A percentile compares a stretch with the other conserved stretches of the same genome.
These are phyloP conservation scores for Citrus inodora DNA, from an alignment of 345 rosid genomes.

Conservation along the genomic window DNA sequence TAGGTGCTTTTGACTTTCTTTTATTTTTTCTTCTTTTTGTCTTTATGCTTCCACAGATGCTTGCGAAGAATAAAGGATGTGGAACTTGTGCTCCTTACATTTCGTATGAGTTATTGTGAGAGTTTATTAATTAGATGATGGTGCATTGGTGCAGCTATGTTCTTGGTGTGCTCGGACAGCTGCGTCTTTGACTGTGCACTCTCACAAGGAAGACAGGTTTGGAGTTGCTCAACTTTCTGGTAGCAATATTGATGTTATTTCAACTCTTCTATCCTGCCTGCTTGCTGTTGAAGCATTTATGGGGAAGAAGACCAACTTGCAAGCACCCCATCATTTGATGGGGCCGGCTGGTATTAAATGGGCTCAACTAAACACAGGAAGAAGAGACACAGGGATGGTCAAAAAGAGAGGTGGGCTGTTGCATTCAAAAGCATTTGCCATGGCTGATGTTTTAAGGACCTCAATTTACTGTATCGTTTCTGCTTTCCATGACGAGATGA, in stretches of 20 bases:
- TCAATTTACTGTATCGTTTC: conserved; percentile 69
- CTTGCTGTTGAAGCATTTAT: conserved; percentile 77
- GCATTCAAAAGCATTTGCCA: conserved; percentile 65
- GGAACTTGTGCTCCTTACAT: neutral
- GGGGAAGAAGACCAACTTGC: conserved; percentile 80
- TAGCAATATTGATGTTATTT: conserved; percentile 65
- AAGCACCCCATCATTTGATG: conserved; percentile 53
- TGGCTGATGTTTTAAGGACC: conserved; percentile 67
- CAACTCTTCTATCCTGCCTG: conserved; percentile 70
- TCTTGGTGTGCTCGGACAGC: conserved; percentile 79
- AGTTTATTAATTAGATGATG: neutral
- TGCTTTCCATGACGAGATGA: conserved; percentile 76
- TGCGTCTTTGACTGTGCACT: conserved; percentile 67
- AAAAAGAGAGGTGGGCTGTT: conserved; percentile 49
- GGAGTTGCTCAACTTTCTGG: conserved; percentile 97
- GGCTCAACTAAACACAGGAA: conserved; percentile 55
- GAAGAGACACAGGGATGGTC: conserved; percentile 47
- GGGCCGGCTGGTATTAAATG: conserved; percentile 72
- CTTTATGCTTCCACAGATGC: neutral
- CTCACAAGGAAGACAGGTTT: conserved; percentile 74
- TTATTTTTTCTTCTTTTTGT: neutral
- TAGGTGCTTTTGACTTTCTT: neutral
- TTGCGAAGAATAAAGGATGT: neutral
- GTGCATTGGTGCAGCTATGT: conserved; percentile 46
- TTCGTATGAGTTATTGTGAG: neutral